Percentiles rank a stretch among this genome's conserved stretches.
These are phyloP conservation scores for Geotrichum australiense DNA, from an alignment of 1,139 yeast species.

Conservation along the genomic window DNA sequence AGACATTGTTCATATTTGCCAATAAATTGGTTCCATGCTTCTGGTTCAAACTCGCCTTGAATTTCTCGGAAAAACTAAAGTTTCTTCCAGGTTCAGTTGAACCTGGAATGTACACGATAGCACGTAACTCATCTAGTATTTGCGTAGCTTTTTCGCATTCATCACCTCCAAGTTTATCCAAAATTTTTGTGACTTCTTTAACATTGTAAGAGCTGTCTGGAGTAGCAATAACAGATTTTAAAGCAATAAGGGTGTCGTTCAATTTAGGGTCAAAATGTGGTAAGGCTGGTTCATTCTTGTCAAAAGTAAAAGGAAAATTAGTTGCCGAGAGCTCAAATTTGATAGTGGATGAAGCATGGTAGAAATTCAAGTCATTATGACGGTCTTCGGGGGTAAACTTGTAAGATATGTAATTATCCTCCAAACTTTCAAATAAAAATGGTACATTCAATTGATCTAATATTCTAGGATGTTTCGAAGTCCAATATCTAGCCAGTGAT, in stretches of 20 bases:
- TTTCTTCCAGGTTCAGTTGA: constrained; percentile 40
- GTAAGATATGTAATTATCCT: constrained; percentile 10
- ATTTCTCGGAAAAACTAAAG: constrained; percentile 54
- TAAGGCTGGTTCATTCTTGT: constrained; percentile 12
- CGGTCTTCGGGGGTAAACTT: constrained; percentile 13
- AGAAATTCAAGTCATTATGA: constrained; percentile 21
- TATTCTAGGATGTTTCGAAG: constrained; percentile 39
- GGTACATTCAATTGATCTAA: constrained; percentile 32
- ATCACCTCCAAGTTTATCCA: constrained; percentile 41
- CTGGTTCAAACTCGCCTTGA: constrained; percentile 39
- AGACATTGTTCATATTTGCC: constrained; percentile 42
- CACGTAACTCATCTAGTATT: constrained; percentile 48
- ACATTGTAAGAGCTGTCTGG: constrained; percentile 44
- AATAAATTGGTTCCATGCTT: constrained; percentile 41
- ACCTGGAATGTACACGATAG: constrained; percentile 45
- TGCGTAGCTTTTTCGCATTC: constrained; percentile 46
- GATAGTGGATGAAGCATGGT: constrained; percentile 27
- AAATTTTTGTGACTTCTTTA: constrained; percentile 39
- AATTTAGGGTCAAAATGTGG: constrained; percentile 26
- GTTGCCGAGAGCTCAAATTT: constrained; percentile 25
- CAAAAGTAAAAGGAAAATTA: constrained; percentile 12
- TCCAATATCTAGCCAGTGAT: constrained; percentile 53
- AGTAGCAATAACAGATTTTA: constrained; percentile 59
- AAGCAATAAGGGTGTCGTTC: constrained; percentile 29
- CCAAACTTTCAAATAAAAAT: constrained; percentile 32